These are phyloP conservation scores for Claviceps citrina DNA, from an alignment of 2,329 filamentous ascomycete species.

Conservation along the genomic window DNA sequence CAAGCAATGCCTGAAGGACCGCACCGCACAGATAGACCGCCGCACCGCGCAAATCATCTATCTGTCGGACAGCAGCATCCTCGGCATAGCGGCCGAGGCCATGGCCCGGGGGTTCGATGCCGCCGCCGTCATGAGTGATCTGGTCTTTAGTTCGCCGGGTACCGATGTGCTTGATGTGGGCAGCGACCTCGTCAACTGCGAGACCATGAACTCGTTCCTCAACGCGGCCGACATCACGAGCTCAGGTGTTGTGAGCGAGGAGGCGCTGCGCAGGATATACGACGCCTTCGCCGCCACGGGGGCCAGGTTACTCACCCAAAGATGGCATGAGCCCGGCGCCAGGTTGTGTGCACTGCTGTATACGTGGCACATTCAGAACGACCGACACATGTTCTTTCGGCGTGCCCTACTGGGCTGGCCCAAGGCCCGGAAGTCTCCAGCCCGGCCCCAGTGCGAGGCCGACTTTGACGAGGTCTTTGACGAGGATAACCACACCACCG, in stretches of 20 bases:
- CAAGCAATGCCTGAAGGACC: not conserved
- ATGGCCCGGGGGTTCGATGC: slow-evolving; percentile 10
- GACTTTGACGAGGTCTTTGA: slow-evolving; percentile 19
- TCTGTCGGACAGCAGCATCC: slow-evolving; percentile 10
- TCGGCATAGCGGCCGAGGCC: slow-evolving; percentile 10
- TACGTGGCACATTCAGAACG: slow-evolving; percentile 19
- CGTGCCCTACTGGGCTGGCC: slow-evolving; percentile 16
- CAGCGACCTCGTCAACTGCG: slow-evolving; percentile 10
- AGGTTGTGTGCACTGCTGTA: slow-evolving; percentile 18
- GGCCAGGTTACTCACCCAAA: slow-evolving; percentile 16
- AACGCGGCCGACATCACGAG: slow-evolving; percentile 9
- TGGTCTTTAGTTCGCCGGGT: slow-evolving; percentile 10
- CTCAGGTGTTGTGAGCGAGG: slow-evolving; percentile 10
- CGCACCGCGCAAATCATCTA: slow-evolving; percentile 8
- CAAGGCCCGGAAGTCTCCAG: slow-evolving; percentile 15
- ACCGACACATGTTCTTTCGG: slow-evolving; percentile 18
- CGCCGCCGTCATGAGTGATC: slow-evolving; percentile 9
- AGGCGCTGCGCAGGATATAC: slow-evolving; percentile 8
- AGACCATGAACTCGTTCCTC: slow-evolving; percentile 11
- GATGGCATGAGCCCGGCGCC: slow-evolving; percentile 18
- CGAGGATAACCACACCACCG: slow-evolving; percentile 13
- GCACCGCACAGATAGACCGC: slow-evolving; percentile 6
- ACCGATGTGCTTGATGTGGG: slow-evolving; percentile 12
- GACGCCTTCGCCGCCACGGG: slow-evolving; percentile 11
- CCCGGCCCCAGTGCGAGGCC: slow-evolving; percentile 12